Percentiles rank a stretch among this genome's conserved stretches.
Conservation (phyloP, 192 early-diverging fungal species). For the Backusella mclennaniae region DNA sequence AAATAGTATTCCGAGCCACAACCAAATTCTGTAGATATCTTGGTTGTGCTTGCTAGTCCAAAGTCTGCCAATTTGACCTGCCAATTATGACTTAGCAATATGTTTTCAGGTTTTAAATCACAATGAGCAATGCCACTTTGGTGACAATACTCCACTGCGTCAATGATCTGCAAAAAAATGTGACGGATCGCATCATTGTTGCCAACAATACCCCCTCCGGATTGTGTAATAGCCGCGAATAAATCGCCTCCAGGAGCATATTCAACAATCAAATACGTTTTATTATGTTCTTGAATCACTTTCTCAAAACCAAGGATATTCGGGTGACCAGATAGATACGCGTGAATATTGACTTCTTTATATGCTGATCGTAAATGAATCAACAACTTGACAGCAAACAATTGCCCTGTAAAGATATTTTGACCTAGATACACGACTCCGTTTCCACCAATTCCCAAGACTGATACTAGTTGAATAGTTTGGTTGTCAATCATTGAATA, state of each 20-base stretch:
- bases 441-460: constrained; percentile 75
- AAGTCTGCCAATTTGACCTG: constrained; percentile 89
- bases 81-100: constrained; percentile 59
- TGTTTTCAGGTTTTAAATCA: constrained; percentile 84
- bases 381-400: constrained; percentile 75
- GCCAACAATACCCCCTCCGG: constrained; percentile 47
- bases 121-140: constrained; percentile 67
- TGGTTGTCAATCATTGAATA: constrained; percentile 14
- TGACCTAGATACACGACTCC: constrained; percentile 73
- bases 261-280: constrained; percentile 68
- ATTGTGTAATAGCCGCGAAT: constrained; percentile 86
- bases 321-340: constrained; percentile 60
- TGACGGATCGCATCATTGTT: constrained; percentile 74
- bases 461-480: constrained; percentile 18
- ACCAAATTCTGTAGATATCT: constrained; percentile 70
- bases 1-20: constrained; percentile 58
- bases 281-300: constrained; percentile 60
- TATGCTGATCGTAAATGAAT: constrained; percentile 60
- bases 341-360: constrained; percentile 66
- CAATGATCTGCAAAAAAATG: constrained; percentile 82
- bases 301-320: constrained; percentile 67
- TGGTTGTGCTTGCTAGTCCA: constrained; percentile 79
- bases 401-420: constrained; percentile 50
- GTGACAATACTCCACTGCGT: constrained; percentile 77
- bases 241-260: constrained; percentile 88